Conservation (phyloP, 148 eudicot species). For the Amaranthus palmeri region DNA sequence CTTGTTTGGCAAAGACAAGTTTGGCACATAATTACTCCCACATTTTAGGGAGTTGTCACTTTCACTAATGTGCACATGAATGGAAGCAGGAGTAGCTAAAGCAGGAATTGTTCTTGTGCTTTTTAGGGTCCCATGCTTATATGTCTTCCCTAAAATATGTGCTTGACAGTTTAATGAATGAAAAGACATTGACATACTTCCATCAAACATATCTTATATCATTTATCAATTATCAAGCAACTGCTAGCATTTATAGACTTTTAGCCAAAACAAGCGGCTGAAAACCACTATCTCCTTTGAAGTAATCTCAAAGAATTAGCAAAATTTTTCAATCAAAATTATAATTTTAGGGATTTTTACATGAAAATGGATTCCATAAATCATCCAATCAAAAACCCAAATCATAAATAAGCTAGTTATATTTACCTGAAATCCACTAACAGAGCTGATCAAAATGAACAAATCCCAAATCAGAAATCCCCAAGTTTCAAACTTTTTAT, state of each 20-base stretch:
- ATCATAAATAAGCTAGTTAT: constrained; percentile 8
- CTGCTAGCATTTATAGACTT: constrained; percentile 6
- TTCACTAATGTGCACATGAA: constrained; percentile 28
- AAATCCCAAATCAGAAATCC: constrained; percentile 17
- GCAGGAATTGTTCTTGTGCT: constrained; percentile 20
- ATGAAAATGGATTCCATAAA: constrained; percentile 2
- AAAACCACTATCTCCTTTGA: neutral
- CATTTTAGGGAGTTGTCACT: constrained; percentile 22
- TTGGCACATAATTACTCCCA: constrained; percentile 26
- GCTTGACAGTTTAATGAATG: constrained; percentile 17
- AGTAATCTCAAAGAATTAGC: neutral
- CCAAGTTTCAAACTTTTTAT: neutral
- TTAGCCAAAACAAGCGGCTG: constrained; percentile 3
- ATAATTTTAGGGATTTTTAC: neutral
- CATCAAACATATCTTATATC: constrained; percentile 21
- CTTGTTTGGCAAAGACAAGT: constrained; percentile 21
- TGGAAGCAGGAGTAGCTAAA: constrained; percentile 21
- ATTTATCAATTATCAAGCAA: constrained; percentile 21
- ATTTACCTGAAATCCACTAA: constrained; percentile 18
- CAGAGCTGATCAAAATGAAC: constrained; percentile 1
- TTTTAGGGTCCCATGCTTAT: constrained; percentile 13
- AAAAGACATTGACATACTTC: constrained; percentile 26
- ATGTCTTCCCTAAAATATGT: constrained; percentile 14
- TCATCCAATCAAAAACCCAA: constrained; percentile 1
- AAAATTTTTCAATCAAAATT: neutral